A percentile compares a stretch with the other conserved stretches of the same genome.
phyloP scores from a whole-genome alignment of 2,329 filamentous ascomycete genomes.

The Aspergillus sp. region DNA sequence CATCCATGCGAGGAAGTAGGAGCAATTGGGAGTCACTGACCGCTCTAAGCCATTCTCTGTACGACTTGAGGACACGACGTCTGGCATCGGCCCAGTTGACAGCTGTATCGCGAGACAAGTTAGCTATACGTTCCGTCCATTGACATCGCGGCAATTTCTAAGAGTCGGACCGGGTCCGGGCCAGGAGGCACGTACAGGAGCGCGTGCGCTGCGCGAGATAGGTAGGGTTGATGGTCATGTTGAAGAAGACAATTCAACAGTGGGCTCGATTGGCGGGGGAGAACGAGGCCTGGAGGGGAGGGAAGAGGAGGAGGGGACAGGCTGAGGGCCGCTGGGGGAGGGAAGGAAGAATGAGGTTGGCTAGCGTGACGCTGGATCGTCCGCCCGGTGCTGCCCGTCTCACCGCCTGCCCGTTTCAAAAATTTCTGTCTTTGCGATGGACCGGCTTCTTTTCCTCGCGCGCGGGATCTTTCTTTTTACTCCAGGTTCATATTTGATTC shows the following conservation, averaged over 20 bases:
- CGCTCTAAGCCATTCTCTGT: slow-evolving; percentile 93
- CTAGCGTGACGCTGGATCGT: slow-evolving; percentile 22
- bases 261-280: slow-evolving; percentile 8
- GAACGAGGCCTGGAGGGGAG: background rate
- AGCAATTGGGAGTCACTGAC: slow-evolving; percentile 59
- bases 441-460: background rate
- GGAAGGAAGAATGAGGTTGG: slow-evolving; percentile 23
- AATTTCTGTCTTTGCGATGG: slow-evolving; percentile 26
- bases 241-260: slow-evolving; percentile 25
- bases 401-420: slow-evolving; percentile 41
- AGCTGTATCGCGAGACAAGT: slow-evolving; percentile 55
- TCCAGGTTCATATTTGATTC: background rate
- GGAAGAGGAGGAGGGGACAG: slow-evolving; percentile 9
- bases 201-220: slow-evolving; percentile 81
- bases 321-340: slow-evolving; percentile 6
- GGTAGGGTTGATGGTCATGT: slow-evolving; percentile 87
- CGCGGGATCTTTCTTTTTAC: slow-evolving; percentile 1
- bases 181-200: slow-evolving; percentile 61
- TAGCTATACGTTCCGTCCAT: slow-evolving; percentile 22
- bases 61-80: slow-evolving; percentile 79
- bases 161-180: slow-evolving; percentile 21
- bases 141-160: slow-evolving; percentile 21
- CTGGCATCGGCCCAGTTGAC: slow-evolving; percentile 87
- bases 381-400: slow-evolving; percentile 16
- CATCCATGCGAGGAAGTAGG: background rate